Evolutionary conservation across 2,329 filamentous ascomycete genomes (phyloP).

Genomic region (Xylariaceae sp.): DNA sequence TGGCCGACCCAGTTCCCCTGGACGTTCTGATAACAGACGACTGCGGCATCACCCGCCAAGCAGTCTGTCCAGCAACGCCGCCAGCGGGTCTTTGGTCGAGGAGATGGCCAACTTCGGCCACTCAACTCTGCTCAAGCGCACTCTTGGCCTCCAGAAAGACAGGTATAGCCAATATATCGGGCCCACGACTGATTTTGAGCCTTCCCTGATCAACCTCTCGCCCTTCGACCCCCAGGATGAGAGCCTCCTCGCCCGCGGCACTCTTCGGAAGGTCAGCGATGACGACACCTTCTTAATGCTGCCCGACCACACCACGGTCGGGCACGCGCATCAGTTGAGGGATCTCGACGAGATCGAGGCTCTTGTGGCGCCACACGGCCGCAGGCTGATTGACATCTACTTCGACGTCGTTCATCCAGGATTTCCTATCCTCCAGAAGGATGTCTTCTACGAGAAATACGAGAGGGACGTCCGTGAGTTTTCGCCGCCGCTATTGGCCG

Average conservation of each 20-base stretch:
- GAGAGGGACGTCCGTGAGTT: constrained; percentile 65
- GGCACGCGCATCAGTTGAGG: constrained; percentile 61
- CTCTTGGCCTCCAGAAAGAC: constrained; percentile 68
- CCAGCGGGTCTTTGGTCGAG: constrained; percentile 57
- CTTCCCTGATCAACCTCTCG: constrained; percentile 73
- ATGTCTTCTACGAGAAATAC: constrained; percentile 73
- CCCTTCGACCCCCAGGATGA: constrained; percentile 76
- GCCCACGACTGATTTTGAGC: constrained; percentile 75
- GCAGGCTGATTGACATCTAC: constrained; percentile 69
- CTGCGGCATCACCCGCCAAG: constrained; percentile 43
- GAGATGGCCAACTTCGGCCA: constrained; percentile 65
- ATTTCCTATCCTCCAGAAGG: constrained; percentile 77
- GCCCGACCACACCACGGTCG: constrained; percentile 64
- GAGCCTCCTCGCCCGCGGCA: constrained; percentile 61
- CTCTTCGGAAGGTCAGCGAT: constrained; percentile 68
- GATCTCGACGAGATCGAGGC: constrained; percentile 68
- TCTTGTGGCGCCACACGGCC: constrained; percentile 69
- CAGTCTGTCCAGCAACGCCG: constrained; percentile 54
- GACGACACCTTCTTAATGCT: constrained; percentile 74
- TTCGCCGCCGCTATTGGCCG: constrained; percentile 67
- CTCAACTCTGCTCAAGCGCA: constrained; percentile 58
- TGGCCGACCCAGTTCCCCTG: constrained; percentile 47
- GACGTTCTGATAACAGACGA: constrained; percentile 45
- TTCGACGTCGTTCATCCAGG: constrained; percentile 73
- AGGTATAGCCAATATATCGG: constrained; percentile 80